A percentile compares a stretch with the other conserved stretches of the same genome.
phyloP scores from a whole-genome alignment of 192 early-diverging fungal genomes.

The Podila minutissima region DNA sequence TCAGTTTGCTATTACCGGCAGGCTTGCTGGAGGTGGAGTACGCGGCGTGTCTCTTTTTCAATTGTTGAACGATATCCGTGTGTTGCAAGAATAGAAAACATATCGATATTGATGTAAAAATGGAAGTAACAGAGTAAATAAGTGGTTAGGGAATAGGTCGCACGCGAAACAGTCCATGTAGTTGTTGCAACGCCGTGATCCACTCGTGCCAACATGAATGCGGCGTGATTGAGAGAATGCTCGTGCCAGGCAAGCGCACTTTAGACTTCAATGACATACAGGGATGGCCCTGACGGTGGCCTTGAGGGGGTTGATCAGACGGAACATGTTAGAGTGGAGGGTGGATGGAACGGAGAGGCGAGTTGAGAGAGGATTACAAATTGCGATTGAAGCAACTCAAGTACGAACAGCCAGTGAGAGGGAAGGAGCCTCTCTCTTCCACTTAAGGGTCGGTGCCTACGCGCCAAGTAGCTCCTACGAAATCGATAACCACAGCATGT shows the following conservation, averaged over 20 bases:
- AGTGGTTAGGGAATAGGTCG: too few relatives aligned
- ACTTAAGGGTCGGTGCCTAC: too few relatives aligned
- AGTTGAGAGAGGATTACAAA: slow-evolving; percentile 1
- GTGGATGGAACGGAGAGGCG: background rate
- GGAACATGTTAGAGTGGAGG: slow-evolving; percentile 19
- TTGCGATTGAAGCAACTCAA: background rate
- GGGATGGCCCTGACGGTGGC: slow-evolving; percentile 16
- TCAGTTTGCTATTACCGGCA: slow-evolving; percentile 30
- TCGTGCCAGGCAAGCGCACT: too few relatives aligned
- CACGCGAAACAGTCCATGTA: too few relatives aligned
- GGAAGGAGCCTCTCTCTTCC: too few relatives aligned
- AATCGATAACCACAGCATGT: too few relatives aligned
- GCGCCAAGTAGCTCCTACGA: too few relatives aligned
- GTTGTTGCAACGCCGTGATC: too few relatives aligned
- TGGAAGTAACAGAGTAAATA: too few relatives aligned
- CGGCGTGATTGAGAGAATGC: too few relatives aligned
- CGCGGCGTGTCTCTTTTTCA: slow-evolving; percentile 21
- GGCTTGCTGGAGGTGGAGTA: slow-evolving; percentile 46
- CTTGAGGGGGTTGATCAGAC: slow-evolving; percentile 46
- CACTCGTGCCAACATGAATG: too few relatives aligned
- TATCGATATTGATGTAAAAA: background rate
- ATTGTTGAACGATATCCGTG: background rate
- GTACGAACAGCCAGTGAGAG: too few relatives aligned
- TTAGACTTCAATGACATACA: slow-evolving; percentile 9
- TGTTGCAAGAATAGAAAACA: background rate